Base-by-base conservation (phyloP, 805 yeast species). In the Torulaspora quercuum region DNA sequence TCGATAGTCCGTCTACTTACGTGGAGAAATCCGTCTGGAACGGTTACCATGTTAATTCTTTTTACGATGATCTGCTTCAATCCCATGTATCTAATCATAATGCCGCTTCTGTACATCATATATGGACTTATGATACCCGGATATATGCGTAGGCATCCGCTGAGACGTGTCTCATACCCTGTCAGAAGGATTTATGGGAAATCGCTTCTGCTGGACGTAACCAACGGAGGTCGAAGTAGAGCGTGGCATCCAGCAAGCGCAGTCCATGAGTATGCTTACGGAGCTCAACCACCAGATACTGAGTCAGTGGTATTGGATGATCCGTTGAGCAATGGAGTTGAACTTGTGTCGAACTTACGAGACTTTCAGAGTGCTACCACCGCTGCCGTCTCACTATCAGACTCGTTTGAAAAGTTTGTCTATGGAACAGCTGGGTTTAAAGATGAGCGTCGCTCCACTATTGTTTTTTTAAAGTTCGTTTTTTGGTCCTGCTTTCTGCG, bases 21-120 rank as follows among this genome's bases (percentile, higher is more conserved):
- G 4, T 89, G 97, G 97, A 75, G 78, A 41, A 67, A 70, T 17
- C 89, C 94, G 0, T 67, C 83, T 0, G 72, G 76, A 43, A 88
- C 96, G 0, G 45, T 88, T 4, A 66, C 81, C 0, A 55, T 67
- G 14, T 59, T 86, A 36, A 63, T 80, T 4, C 44, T 77, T 1
- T 79, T 82, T 46, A 80, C 95, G 0, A 68, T 77, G 42, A 64
- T 80, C 1, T 82, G 92, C 49, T 58, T 80, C 22, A 73, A 82
- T 63, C 95, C 95, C 0, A 78, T 78, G 53, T 59, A 82, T 33
- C 64, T 85, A 8, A 58, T 82, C 24, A 68, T 78, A 1, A 67
- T 79, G 20, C 96, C 96, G 0, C 48, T 81, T 23, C 42, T 81
- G 2, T 68, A 66, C 32, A 30, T 84, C 3, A 48, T 82, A 19